These are phyloP conservation scores for Xylaria sp. DNA, from an alignment of 2,329 filamentous ascomycete genomes.

Conservation along the genomic window DNA sequence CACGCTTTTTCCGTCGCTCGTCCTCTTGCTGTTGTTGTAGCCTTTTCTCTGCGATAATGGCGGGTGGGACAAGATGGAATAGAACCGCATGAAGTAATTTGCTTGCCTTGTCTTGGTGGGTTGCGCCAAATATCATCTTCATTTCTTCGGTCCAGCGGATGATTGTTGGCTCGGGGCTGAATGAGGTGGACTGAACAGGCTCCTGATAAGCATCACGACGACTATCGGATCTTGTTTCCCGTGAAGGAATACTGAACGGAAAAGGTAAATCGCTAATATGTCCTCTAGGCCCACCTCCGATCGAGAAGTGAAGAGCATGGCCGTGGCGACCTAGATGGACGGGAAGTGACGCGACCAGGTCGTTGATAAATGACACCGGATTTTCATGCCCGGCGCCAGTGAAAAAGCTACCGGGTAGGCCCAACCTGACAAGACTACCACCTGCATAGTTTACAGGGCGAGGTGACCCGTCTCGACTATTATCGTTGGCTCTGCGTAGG, in stretches of 20 bases:
- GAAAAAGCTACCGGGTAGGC: conserved; percentile 60
- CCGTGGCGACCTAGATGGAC: conserved; percentile 58
- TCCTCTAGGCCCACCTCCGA: conserved; percentile 61
- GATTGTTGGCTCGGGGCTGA: conserved; percentile 76
- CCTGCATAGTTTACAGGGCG: conserved; percentile 58
- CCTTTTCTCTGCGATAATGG: conserved; percentile 83
- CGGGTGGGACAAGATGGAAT: conserved; percentile 80
- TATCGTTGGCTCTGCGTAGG: conserved; percentile 70
- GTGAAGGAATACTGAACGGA: conserved; percentile 48
- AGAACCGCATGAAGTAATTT: conserved; percentile 76
- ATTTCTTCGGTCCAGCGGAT: conserved; percentile 91
- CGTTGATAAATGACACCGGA: conserved; percentile 66
- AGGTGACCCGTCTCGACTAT: conserved; percentile 59
- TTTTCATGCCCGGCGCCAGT: conserved; percentile 56
- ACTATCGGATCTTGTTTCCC: conserved; percentile 59
- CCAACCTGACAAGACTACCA: conserved; percentile 65
- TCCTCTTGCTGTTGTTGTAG: conserved; percentile 64
- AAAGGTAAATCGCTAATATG: conserved; percentile 63
- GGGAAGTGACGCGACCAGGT: conserved; percentile 66
- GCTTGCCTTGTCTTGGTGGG: conserved; percentile 74
- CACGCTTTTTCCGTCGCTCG: conserved; percentile 70
- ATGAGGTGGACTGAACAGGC: conserved; percentile 79
- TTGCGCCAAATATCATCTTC: conserved; percentile 81
- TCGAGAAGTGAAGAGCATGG: conserved; percentile 69
- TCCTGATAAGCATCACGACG: conserved; percentile 66